Conservation (phyloP, 1,284 basidiomycete genomes). For the Pyrrhoderma lamaoense region DNA sequence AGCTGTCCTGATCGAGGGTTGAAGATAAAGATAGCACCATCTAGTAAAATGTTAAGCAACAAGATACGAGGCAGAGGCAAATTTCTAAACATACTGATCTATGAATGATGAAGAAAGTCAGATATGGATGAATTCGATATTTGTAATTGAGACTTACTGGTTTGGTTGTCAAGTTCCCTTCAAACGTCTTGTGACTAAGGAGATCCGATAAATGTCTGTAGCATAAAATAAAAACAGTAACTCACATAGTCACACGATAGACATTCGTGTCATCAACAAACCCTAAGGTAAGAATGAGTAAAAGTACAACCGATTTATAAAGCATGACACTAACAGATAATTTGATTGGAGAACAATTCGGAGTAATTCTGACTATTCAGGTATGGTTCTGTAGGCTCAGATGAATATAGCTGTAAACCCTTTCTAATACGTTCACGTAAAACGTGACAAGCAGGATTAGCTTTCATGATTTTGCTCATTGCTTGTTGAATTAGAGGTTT, state of each 20-base stretch:
- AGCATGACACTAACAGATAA: slow-evolving; percentile 69
- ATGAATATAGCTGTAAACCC: slow-evolving; percentile 96
- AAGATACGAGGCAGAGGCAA: background rate
- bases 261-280: slow-evolving; percentile 99
- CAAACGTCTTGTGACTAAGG: slow-evolving; percentile 91
- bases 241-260: slow-evolving; percentile 94
- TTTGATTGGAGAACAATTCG: slow-evolving; percentile 98
- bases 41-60: slow-evolving; percentile 29
- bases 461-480: slow-evolving; percentile 99
- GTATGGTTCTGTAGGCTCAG: slow-evolving; percentile 98
- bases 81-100: slow-evolving; percentile 21
- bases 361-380: slow-evolving; percentile 97
- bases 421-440: slow-evolving; percentile 98
- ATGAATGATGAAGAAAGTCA: slow-evolving; percentile 5
- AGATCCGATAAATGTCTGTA: background rate
- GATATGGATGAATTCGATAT: background rate
- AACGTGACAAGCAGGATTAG: slow-evolving; percentile 97
- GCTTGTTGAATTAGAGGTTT: slow-evolving; percentile 98
- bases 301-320: slow-evolving; percentile 17
- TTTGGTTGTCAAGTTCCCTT: slow-evolving; percentile 99
- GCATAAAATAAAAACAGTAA: slow-evolving; percentile 15
- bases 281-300: slow-evolving; percentile 37
- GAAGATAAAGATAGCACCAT: slow-evolving; percentile 99
- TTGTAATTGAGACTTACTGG: slow-evolving; percentile 67
- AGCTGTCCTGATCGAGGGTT: slow-evolving; percentile 98